Conservation (phyloP, 2,329 filamentous ascomycete genomes). For the Colletotrichum trifolii region DNA sequence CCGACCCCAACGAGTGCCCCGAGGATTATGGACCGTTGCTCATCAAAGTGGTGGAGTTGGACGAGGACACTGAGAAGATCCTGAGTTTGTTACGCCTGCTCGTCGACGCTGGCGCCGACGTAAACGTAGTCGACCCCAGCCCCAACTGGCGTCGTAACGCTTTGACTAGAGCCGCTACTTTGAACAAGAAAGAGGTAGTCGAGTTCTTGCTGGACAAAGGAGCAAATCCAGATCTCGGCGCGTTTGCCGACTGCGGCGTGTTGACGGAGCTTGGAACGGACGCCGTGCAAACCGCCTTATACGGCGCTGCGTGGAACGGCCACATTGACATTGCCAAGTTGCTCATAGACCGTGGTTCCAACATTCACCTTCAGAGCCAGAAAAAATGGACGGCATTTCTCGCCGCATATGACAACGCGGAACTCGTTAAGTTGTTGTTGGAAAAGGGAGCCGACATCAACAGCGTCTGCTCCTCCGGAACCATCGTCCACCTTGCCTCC, state of each 20-base stretch:
- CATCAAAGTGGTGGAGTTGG: background rate
- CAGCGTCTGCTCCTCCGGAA: conserved; percentile 13
- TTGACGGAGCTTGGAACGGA: background rate
- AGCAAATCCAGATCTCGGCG: background rate
- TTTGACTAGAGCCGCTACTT: conserved; percentile 6
- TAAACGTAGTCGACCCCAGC: background rate
- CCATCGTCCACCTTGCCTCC: conserved; percentile 28
- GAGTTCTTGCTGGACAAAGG: conserved; percentile 5
- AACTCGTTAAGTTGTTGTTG: conserved; percentile 9
- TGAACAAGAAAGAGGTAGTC: background rate
- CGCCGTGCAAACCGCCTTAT: conserved; percentile 8
- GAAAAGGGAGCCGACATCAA: conserved; percentile 16
- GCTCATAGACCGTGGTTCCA: background rate
- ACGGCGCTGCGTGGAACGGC: conserved; percentile 2
- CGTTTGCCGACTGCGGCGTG: background rate
- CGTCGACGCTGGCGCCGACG: conserved; percentile 9
- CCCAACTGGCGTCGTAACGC: background rate
- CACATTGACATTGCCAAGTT: background rate
- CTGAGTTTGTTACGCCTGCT: conserved; percentile 30
- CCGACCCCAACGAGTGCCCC: background rate
- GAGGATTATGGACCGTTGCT: background rate
- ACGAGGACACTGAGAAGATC: background rate
- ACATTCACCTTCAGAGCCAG: background rate
- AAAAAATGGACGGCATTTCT: conserved; percentile 8
- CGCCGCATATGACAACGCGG: conserved; percentile 11